Percentiles rank a stretch among this genome's conserved stretches.
Evolutionary conservation across 352 stramenopile genomes (phyloP).

Genomic region (Blastocystis sp.): DNA sequence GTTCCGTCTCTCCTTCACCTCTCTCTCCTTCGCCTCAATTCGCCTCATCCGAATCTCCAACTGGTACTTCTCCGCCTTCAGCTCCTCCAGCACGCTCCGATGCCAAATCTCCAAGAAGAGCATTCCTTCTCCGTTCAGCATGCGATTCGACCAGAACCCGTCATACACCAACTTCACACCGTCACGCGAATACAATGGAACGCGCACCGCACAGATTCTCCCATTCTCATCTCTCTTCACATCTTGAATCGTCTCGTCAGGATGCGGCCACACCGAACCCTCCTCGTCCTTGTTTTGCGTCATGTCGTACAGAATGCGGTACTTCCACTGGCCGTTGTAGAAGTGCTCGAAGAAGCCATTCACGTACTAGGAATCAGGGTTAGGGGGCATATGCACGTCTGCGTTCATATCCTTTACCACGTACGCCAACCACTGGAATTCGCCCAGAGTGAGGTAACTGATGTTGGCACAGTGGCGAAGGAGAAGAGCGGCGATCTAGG

Average conservation of each 20-base stretch:
- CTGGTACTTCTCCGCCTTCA: neutral
- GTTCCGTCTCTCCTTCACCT: neutral
- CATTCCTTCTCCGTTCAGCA: neutral
- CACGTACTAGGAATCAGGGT: neutral
- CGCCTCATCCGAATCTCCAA: neutral
- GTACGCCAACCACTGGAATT: conserved; percentile 21
- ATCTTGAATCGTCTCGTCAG: conserved; percentile 33
- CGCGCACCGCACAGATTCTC: neutral
- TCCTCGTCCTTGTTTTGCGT: neutral
- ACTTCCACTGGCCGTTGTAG: conserved; percentile 37
- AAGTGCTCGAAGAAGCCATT: conserved; percentile 40
- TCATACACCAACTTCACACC: conserved; percentile 4
- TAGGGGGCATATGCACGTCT: neutral
- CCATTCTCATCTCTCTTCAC: neutral
- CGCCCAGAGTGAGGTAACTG: neutral
- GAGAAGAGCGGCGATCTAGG: conserved; percentile 23
- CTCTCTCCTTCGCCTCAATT: neutral
- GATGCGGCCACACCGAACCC: neutral
- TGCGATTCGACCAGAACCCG: conserved; percentile 3
- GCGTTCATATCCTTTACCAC: neutral
- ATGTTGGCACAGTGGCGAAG: neutral
- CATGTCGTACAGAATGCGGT: neutral
- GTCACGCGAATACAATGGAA: neutral
- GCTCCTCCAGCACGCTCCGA: neutral
- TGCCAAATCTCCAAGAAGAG: neutral